Evolutionary conservation across 2,329 filamentous ascomycete species (phyloP), one percentile per base, ranked within the genome.

Genomic region (Orbilia quercus): DNA sequence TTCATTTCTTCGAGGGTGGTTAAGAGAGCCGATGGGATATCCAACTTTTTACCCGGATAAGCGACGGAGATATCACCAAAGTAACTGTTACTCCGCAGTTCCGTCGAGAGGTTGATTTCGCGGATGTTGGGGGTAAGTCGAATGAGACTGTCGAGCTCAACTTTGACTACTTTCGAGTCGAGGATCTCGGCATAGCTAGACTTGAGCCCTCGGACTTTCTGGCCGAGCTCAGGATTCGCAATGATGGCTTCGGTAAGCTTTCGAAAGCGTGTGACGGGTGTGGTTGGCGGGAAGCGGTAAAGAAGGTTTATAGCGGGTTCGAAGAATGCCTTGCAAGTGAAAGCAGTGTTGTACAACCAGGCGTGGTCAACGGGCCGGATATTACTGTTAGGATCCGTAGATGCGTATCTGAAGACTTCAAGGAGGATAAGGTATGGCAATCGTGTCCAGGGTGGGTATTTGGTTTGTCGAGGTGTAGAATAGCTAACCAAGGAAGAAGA

Each of bases 291-390:
- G 1, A 53, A 53, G 1, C 38, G 28, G 48, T 72, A 72, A 3
- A 72, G 54, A 14, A 72, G 67, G 34, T 72, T 58, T 31, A 59
- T 65, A 23, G 67, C 67, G n/a, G 67, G 59, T 40, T 60, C 59
- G 42, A 38, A 42, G 53, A 72, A 72, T 11, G 59, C 18, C 36
- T 72, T 72, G 47, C 67, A 72, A 53, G 67, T 72, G 38, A 63
- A 51, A 6, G 67, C 59, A 1, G 59, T 47, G 16, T 58, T 64
- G 47, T 57, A 55, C 12, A 72, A 53, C 67, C 67, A 72, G 23
- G 59, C 59, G 40, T 72, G 54, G 18, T 72, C 59, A 11, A 72
- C 36, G 6, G 53, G 16, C 6, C 22, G 12, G 20, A 18, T 20
- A 63, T 71, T 51, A 22, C 28, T 57, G 11, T 50, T 38, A 7